These are phyloP conservation scores for Metschnikowia koreensis DNA, from an alignment of 805 yeast species.

Conservation along the genomic window DNA sequence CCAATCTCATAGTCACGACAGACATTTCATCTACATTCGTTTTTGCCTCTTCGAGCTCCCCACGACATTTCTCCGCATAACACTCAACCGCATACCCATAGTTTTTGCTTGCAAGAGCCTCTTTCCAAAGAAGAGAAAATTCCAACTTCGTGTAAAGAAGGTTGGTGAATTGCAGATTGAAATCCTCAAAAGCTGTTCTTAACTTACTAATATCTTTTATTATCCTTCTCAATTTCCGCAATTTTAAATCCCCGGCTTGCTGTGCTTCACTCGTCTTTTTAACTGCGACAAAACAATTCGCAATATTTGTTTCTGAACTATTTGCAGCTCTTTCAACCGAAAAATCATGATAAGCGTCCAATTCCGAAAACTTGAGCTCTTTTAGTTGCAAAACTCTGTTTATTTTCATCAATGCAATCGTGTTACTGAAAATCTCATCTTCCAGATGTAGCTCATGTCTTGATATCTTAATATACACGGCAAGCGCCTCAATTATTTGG, in stretches of 20 bases:
- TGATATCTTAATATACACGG: constrained; percentile 1
- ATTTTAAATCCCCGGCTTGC: not conserved
- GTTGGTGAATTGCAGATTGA: not conserved
- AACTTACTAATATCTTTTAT: not conserved
- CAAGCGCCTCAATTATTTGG: constrained; percentile 5
- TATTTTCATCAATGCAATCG: constrained; percentile 12
- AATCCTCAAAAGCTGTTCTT: not conserved
- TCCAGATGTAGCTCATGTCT: constrained; percentile 6
- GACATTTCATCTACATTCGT: not conserved
- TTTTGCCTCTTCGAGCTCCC: constrained; percentile 1
- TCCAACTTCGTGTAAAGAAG: not conserved
- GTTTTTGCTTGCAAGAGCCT: constrained; percentile 2
- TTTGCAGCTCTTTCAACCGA: not conserved
- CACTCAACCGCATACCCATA: constrained; percentile 11
- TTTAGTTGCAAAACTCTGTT: constrained; percentile 11
- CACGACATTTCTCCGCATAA: constrained; percentile 9
- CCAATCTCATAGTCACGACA: not conserved
- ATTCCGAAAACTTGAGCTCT: constrained; percentile 3
- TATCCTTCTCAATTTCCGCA: not conserved
- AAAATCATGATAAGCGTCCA: constrained; percentile 7
- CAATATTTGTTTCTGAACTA: not conserved
- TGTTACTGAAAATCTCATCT: constrained; percentile 9
- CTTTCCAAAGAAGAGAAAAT: constrained; percentile 4
- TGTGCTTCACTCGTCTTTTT: not conserved
- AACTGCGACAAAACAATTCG: not conserved